Evolutionary conservation across 805 yeast genomes (phyloP), one percentile per base, ranked within the genome.

Genomic region (Teunomyces funiuensis): DNA sequence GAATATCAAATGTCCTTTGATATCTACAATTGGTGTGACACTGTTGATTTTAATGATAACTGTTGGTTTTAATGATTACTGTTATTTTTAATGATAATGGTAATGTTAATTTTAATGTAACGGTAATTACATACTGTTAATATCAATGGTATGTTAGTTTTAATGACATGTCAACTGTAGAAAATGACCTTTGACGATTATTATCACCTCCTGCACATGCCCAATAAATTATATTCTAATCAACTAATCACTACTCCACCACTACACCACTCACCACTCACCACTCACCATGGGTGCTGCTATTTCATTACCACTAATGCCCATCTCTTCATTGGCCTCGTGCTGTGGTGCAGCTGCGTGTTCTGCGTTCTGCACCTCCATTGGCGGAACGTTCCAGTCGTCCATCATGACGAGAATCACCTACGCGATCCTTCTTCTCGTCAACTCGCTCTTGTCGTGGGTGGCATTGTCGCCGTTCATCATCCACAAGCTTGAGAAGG

Each of bases 391-490:
- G 18, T 79, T 83, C 54, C 73, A 84, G 43, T 84, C 93, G 13
- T 80, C 90, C 6, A 72, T 88, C 18, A 83, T 90, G 47, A 91
- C 99, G 5, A 77, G 99, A 57, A 69, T 91, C 20, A 77, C 87
- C 34, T 93, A 93, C 64, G 99, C 98, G 6, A 48, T 83, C 26
- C 66, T 90, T 31, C 78, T 93, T 44, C 66, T 88, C 20, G 45
- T 86, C 18, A 91, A 90, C 67, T 85, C 95, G 16, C 69, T 88
- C 20, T 47, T 93, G 11, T 87, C 97, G 8, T 93, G 99, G 99
- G 66, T 88, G n/a, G 87, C 86, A 66, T 76, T 93, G 41, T 81
- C 95, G 13, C 88, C 88, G 46, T 84, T 85, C 62, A 81, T 91
- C 4, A 75, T 84, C 14, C 73, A 79, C 44, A 79, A 85, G 65